A percentile compares a stretch with the other conserved stretches of the same genome.
Evolutionary conservation across 306 rosid species (phyloP).

Genomic region (Ormosia emarginata): DNA sequence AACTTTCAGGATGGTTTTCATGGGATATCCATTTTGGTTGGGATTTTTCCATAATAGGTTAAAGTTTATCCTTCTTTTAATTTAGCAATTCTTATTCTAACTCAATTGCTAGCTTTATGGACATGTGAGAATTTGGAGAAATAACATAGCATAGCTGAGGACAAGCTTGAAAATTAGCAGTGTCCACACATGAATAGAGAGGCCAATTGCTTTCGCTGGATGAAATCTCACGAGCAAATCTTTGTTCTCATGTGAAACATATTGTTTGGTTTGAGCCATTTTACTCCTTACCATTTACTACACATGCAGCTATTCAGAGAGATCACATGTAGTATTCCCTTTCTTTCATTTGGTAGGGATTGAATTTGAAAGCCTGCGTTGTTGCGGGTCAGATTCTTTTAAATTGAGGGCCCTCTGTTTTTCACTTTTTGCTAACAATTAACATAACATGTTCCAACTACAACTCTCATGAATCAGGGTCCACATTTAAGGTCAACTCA

Average conservation of each 20-base stretch:
- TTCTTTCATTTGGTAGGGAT: conserved; percentile 9
- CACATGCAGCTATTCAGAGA: conserved; percentile 18
- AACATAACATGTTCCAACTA: conserved; percentile 9
- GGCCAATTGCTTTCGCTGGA: not conserved
- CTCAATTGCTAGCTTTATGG: not conserved
- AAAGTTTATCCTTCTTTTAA: no score
- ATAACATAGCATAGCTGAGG: not conserved
- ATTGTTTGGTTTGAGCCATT: conserved; percentile 7
- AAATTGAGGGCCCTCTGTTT: conserved; percentile 17
- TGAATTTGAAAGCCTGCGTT: conserved; percentile 4
- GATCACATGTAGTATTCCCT: conserved; percentile 27
- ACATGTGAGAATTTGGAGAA: conserved; percentile 2
- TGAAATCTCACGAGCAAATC: conserved; percentile 18
- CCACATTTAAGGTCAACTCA: not conserved
- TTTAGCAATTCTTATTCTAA: not conserved
- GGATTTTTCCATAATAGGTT: no score
- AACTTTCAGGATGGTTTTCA: not conserved
- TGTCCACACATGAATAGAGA: conserved; percentile 21
- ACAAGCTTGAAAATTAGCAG: not conserved
- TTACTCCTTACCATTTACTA: conserved; percentile 23
- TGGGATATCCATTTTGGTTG: conserved; percentile 26
- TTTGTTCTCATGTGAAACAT: conserved; percentile 14
- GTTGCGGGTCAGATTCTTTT: not conserved
- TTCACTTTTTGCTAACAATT: not conserved
- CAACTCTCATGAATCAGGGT: not conserved